Conservation (phyloP, 164 flowering plant species). For the Macadamia tetraphylla region DNA sequence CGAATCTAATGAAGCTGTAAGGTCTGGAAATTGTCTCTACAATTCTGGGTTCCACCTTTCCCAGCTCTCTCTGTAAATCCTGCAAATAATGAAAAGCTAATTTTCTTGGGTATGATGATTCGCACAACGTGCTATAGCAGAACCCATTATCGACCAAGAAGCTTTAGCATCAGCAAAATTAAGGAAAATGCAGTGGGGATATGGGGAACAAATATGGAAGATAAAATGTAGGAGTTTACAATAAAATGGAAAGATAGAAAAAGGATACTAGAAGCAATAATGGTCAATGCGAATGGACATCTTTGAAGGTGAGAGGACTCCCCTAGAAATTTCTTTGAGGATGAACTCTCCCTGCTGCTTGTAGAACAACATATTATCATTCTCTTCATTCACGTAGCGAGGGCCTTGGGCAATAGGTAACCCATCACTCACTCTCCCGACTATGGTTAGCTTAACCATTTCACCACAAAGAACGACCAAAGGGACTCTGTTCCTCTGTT, state of each 20-base stretch:
- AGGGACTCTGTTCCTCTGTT: too few species aligned
- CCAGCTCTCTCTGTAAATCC: constrained; percentile 42
- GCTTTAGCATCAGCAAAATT: constrained; percentile 17
- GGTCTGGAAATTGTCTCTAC: constrained; percentile 33
- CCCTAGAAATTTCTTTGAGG: constrained; percentile 37
- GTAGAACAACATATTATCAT: constrained; percentile 26
- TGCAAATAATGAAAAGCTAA: constrained; percentile 42
- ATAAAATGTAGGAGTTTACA: too few species aligned
- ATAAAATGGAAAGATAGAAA: background rate
- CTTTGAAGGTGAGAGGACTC: constrained; percentile 28
- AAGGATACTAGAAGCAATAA: constrained; percentile 39
- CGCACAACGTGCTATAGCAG: constrained; percentile 42
- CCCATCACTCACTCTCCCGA: constrained; percentile 48
- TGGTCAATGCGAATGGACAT: constrained; percentile 41
- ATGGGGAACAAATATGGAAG: too few species aligned
- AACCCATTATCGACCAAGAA: constrained; percentile 40
- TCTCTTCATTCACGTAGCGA: constrained; percentile 22
- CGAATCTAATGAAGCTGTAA: constrained; percentile 40
- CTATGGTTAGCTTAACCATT: constrained; percentile 53
- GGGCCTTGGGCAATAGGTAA: constrained; percentile 41
- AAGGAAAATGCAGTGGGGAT: background rate
- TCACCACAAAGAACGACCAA: background rate
- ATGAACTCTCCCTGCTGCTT: constrained; percentile 48
- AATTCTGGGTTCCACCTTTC: constrained; percentile 26
- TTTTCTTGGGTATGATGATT: constrained; percentile 49